phyloP scores from a whole-genome alignment of 1,284 basidiomycete species.

The Boletus putidus region DNA sequence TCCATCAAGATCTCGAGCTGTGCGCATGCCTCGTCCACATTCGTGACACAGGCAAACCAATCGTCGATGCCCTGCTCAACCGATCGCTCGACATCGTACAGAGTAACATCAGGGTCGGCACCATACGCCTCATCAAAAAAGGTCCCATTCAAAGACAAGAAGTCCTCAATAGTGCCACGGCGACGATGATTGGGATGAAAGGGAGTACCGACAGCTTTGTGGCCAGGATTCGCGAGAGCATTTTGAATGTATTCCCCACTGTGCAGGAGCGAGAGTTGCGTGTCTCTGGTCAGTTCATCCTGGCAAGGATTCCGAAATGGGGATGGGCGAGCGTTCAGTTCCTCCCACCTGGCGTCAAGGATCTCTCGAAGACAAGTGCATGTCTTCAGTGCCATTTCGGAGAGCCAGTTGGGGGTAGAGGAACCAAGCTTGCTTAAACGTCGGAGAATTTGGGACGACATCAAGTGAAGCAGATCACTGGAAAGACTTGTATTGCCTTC shows the following conservation, averaged over 20 bases:
- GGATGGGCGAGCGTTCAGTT: neutral
- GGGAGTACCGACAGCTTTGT: neutral
- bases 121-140: conserved; percentile 16
- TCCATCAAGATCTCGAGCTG: no score
- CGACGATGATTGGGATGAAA: conserved; percentile 14
- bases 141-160: conserved; percentile 12
- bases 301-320: conserved; percentile 28
- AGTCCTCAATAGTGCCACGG: conserved; percentile 19
- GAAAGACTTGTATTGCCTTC: conserved; percentile 22
- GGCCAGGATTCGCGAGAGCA: conserved; percentile 3
- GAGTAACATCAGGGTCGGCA: conserved; percentile 21
- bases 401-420: conserved; percentile 13
- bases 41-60: conserved; percentile 30
- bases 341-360: conserved; percentile 4
- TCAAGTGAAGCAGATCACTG: conserved; percentile 35
- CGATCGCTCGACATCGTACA: conserved; percentile 39
- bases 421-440: conserved; percentile 40
- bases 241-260: conserved; percentile 30
- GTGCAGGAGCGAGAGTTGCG: conserved; percentile 31
- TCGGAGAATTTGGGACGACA: conserved; percentile 35
- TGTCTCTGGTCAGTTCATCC: conserved; percentile 32
- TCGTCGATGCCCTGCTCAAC: conserved; percentile 32
- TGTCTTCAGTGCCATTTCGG: conserved; percentile 2
- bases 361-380: neutral
- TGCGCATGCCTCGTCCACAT: no score